Evolutionary conservation across 2,329 filamentous ascomycete genomes (phyloP).

Genomic region (Pseudogymnoascus sp.): DNA sequence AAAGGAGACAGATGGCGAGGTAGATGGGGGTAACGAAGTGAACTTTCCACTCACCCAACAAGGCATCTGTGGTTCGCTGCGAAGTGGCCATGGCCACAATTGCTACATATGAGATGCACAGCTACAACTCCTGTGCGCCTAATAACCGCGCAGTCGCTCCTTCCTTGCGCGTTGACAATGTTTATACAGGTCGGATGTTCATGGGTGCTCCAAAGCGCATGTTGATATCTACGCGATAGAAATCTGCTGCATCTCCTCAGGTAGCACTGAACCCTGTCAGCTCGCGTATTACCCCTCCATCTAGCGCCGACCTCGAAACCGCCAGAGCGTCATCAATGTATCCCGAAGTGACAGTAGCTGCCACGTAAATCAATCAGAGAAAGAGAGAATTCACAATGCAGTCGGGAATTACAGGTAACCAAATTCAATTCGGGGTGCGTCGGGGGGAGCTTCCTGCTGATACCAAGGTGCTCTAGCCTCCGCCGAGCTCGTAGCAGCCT

Average conservation of each 20-base stretch:
- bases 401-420: slow-evolving; percentile 67
- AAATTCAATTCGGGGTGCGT: neutral
- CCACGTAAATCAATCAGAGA: slow-evolving; percentile 4
- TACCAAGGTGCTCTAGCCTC: slow-evolving; percentile 49
- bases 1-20: neutral
- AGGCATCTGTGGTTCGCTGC: neutral
- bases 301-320: slow-evolving; percentile 4
- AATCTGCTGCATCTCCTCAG: slow-evolving; percentile 8
- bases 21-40: neutral
- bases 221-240: slow-evolving; percentile 4
- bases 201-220: neutral
- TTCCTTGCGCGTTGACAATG: neutral
- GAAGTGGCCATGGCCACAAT: slow-evolving; percentile 5
- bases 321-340: neutral
- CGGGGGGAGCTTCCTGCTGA: neutral
- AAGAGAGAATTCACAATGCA: slow-evolving; percentile 51
- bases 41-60: slow-evolving; percentile 1
- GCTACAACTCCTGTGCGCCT: neutral
- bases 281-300: slow-evolving; percentile 10
- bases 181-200: neutral
- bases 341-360: neutral
- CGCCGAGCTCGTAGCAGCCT: slow-evolving; percentile 67
- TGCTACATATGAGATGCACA: slow-evolving; percentile 1
- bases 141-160: neutral
- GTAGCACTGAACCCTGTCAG: slow-evolving; percentile 7